phyloP scores from a whole-genome alignment of 129 eudicot genomes.

The Flaveria sonorensis region DNA sequence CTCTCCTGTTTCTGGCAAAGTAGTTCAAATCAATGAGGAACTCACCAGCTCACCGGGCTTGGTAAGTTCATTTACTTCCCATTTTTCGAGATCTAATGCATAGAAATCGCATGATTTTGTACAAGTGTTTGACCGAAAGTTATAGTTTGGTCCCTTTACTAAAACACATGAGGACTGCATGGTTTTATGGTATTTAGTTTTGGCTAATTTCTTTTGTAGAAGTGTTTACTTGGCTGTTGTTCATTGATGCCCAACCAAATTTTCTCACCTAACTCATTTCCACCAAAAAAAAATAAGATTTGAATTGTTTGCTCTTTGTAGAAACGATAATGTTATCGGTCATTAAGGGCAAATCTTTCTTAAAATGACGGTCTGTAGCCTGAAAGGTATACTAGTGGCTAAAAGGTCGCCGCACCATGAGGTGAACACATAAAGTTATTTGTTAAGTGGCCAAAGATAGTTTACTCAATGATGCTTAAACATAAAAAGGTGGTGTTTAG shows the following conservation, averaged over 20 bases:
- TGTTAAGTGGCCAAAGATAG: neutral
- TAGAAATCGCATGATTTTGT: neutral
- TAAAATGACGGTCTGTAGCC: neutral
- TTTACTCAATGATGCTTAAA: neutral
- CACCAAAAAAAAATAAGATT: too few species aligned
- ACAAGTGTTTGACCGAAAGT: neutral
- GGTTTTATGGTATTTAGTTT: neutral
- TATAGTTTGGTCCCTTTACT: neutral
- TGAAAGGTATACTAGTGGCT: neutral
- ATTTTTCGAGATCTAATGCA: neutral
- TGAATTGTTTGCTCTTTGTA: too few species aligned
- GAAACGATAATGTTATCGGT: neutral
- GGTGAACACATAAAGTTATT: neutral
- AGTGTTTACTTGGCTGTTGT: too few species aligned
- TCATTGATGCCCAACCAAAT: too few species aligned
- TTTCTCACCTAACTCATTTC: too few species aligned
- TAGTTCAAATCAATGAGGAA: conserved; percentile 57
- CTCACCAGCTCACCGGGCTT: conserved; percentile 61
- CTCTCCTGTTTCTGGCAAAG: conserved; percentile 79
- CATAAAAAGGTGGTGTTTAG: neutral
- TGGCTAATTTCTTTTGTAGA: too few species aligned
- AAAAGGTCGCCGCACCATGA: neutral
- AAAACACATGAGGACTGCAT: neutral
- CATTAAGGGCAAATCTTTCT: neutral
- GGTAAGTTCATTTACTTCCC: conserved; percentile 39